These are phyloP conservation scores for Melastoma candidum DNA, from an alignment of 441 rosid species.

Conservation along the genomic window DNA sequence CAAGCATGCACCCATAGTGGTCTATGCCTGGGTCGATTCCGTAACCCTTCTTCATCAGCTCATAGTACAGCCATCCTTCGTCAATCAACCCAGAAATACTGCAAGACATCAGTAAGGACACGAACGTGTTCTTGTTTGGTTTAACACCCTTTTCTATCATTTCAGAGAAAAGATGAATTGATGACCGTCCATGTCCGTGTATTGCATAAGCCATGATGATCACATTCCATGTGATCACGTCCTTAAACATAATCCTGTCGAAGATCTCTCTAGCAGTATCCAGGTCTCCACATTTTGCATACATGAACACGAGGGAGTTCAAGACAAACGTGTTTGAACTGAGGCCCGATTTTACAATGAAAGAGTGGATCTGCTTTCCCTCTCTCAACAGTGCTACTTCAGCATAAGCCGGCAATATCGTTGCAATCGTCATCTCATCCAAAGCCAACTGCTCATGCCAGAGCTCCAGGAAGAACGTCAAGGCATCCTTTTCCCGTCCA, in stretches of 20 bases:
- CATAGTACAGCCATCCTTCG: constrained; percentile 44
- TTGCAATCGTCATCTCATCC: constrained; percentile 52
- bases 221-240: constrained; percentile 66
- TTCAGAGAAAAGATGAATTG: constrained; percentile 32
- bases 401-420: constrained; percentile 60
- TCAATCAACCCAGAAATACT: constrained; percentile 45
- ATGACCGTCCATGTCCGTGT: constrained; percentile 46
- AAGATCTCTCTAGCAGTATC: constrained; percentile 43
- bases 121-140: constrained; percentile 51
- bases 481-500: constrained; percentile 33
- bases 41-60: constrained; percentile 37
- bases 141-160: constrained; percentile 29
- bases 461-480: constrained; percentile 37
- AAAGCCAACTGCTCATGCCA: constrained; percentile 27
- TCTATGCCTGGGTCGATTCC: constrained; percentile 50
- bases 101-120: constrained; percentile 44
- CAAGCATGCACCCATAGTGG: constrained; percentile 49
- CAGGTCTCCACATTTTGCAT: constrained; percentile 63
- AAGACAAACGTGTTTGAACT: constrained; percentile 32
- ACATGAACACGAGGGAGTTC: constrained; percentile 54
- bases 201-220: constrained; percentile 67
- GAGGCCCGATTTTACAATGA: constrained; percentile 27
- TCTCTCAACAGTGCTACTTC: constrained; percentile 42
- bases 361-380: constrained; percentile 50
- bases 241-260: constrained; percentile 29